Conservation (phyloP, 441 rosid genomes). For the Gossypium gossypioides region DNA sequence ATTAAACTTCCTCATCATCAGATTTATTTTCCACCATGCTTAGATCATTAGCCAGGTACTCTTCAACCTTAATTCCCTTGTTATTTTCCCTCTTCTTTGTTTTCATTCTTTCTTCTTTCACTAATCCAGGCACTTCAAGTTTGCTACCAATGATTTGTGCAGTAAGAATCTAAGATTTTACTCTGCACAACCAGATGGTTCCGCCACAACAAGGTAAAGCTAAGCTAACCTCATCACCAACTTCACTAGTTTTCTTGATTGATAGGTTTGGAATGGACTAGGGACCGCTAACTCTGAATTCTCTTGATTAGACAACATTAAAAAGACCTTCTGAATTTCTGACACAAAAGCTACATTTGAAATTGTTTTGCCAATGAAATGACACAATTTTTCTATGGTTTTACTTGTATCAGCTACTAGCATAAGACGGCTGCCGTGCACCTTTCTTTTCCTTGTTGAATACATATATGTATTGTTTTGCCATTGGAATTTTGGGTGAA, state of each 20-base stretch:
- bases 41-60: slow-evolving; percentile 26
- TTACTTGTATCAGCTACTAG: not conserved
- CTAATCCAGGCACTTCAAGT: slow-evolving; percentile 19
- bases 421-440: not conserved
- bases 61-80: not conserved
- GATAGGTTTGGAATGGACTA: not conserved
- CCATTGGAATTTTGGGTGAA: not conserved
- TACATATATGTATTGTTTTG: not conserved
- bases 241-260: not conserved
- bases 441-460: not conserved
- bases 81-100: not conserved
- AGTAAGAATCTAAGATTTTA: slow-evolving; percentile 12
- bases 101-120: not conserved
- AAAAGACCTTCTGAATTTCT: slow-evolving; percentile 1
- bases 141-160: slow-evolving; percentile 3
- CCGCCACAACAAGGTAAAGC: slow-evolving; percentile 19
- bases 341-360: not conserved
- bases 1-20: not conserved
- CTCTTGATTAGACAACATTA: not conserved
- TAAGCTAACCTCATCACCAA: not conserved
- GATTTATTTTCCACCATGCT: slow-evolving; percentile 17
- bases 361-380: not conserved
- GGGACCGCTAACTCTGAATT: not conserved
- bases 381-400: not conserved
- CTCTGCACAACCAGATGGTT: slow-evolving; percentile 13